A percentile compares a stretch with the other conserved stretches of the same genome.
Conservation (phyloP, 768 basidiomycete genomes). For the Hericium erinaceus region DNA sequence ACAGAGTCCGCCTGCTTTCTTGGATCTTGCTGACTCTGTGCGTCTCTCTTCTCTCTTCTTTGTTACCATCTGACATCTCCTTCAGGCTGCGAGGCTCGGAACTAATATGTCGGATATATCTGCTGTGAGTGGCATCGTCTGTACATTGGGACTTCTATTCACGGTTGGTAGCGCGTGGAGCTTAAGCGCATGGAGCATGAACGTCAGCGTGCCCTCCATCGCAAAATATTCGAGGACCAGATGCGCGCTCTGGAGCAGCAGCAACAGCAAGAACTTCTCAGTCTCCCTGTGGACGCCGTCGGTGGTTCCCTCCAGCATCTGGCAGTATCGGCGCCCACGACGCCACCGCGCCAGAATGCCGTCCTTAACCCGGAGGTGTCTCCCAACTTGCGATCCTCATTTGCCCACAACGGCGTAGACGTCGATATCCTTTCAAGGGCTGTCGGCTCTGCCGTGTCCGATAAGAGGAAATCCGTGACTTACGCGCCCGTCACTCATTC, state of each 20-base stretch:
- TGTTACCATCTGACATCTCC: conserved; percentile 3
- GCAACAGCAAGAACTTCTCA: conserved; percentile 80
- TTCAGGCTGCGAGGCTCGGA: conserved; percentile 71
- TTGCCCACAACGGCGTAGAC: conserved; percentile 41
- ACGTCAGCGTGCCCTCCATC: conserved; percentile 76
- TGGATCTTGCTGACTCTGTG: conserved; percentile 91
- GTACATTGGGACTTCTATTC: conserved; percentile 4
- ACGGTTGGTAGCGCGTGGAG: conserved; percentile 59
- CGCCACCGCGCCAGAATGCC: conserved; percentile 73
- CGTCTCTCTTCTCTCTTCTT: conserved; percentile 24
- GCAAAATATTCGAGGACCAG: conserved; percentile 91
- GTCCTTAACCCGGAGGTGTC: conserved; percentile 52
- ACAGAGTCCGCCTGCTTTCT: conserved; percentile 85
- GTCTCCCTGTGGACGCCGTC: conserved; percentile 56
- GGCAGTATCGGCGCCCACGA: conserved; percentile 84
- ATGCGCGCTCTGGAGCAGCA: conserved; percentile 90
- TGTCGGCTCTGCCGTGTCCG: conserved; percentile 51
- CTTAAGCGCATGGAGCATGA: conserved; percentile 87
- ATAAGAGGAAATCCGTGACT: conserved; percentile 83
- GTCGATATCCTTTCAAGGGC: conserved; percentile 57
- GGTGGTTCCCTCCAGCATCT: conserved; percentile 55
- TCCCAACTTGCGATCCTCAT: conserved; percentile 30
- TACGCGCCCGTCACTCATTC: conserved; percentile 74
- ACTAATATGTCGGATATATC: conserved; percentile 83
- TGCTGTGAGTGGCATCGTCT: conserved; percentile 46